Base-by-base conservation (phyloP, 805 yeast species). In the Starmerella scarabaei region DNA sequence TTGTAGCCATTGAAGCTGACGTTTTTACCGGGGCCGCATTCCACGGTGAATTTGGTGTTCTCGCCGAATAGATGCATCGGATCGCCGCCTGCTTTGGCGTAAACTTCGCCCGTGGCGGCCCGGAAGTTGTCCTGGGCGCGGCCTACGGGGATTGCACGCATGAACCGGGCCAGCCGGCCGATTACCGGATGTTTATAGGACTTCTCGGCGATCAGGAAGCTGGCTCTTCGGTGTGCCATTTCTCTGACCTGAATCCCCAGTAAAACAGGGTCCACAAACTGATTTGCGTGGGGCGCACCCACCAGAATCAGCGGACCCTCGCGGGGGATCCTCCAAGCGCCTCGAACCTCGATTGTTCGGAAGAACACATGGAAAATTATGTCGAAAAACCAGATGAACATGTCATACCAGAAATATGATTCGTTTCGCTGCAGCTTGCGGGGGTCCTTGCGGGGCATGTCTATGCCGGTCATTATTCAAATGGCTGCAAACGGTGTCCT, bases 221-320 rank as follows among this genome's bases (percentile, higher is more conserved):
- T 73, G 14, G 82, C 71, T 31, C 88, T 64, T 45, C 94, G 67
- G 6, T 75, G 70, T 2, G 80, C 69, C 42, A 73, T 75, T 37
- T 66, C 64, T 51, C 76, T 72, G 20, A 82, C 88, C 55, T 80
- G 88, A 35, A 80, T 77, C 80, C 83, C 77, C 35, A 91, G 65
- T 37, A 91, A 70, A 36, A 86, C 73, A 2, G 91, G 88, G 49
- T 75, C 82, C 26, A 86, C 84, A 56, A 86, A 86, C 61, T 85
- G 94, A 59, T 84, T 84, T n/a, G 94, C 93, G 63, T 88, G 98
- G 1, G 97, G 97, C 2, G 95, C 98, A 9, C 91, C 93, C 27
- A 91, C 97, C 47, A 91, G 78, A 40, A 88, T 79, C 7, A 85
- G 77, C 0, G 97, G 88, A 0, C 95, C 96, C 8, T 69, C 59